These are phyloP conservation scores for Kodamaea plutei DNA, from an alignment of 1,139 yeast species.

Conservation along the genomic window DNA sequence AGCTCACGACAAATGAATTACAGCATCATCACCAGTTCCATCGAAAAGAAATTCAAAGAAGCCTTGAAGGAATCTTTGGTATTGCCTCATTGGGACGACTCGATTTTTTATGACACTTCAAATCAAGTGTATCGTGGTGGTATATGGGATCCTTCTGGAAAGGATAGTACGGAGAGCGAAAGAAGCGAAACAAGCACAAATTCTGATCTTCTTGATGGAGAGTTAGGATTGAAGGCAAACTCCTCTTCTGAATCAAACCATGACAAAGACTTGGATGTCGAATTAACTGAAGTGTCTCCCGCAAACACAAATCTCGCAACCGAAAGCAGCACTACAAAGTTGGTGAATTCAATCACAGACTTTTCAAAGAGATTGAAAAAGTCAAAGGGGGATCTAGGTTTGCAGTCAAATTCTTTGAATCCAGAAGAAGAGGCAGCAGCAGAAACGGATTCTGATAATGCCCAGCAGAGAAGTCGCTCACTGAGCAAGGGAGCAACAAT, in stretches of 20 bases:
- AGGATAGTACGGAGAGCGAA: slow-evolving; percentile 4
- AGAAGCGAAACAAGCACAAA: slow-evolving; percentile 1
- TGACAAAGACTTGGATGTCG: not conserved
- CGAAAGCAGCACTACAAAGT: slow-evolving; percentile 8
- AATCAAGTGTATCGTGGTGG: slow-evolving; percentile 84
- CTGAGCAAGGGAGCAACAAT: slow-evolving; percentile 13
- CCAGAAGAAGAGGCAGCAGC: slow-evolving; percentile 1
- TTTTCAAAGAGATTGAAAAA: slow-evolving; percentile 32
- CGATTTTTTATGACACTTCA: slow-evolving; percentile 62
- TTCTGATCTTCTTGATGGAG: not conserved
- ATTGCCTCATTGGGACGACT: slow-evolving; percentile 84
- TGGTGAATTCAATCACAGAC: slow-evolving; percentile 31
- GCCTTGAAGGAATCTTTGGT: slow-evolving; percentile 78
- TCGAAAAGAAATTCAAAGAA: slow-evolving; percentile 75
- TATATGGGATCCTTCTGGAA: slow-evolving; percentile 78
- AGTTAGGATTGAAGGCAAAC: not conserved
- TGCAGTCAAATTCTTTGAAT: slow-evolving; percentile 1
- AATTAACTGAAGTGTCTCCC: not conserved
- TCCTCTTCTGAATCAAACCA: too few relatives aligned
- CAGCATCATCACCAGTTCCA: slow-evolving; percentile 71
- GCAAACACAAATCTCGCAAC: slow-evolving; percentile 1
- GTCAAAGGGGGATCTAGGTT: not conserved
- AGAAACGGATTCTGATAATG: not conserved
- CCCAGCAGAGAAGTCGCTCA: too few relatives aligned
- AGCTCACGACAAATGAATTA: slow-evolving; percentile 79